Base-by-base conservation (phyloP, 2,329 filamentous ascomycete genomes). In the Cladosporium sp. region DNA sequence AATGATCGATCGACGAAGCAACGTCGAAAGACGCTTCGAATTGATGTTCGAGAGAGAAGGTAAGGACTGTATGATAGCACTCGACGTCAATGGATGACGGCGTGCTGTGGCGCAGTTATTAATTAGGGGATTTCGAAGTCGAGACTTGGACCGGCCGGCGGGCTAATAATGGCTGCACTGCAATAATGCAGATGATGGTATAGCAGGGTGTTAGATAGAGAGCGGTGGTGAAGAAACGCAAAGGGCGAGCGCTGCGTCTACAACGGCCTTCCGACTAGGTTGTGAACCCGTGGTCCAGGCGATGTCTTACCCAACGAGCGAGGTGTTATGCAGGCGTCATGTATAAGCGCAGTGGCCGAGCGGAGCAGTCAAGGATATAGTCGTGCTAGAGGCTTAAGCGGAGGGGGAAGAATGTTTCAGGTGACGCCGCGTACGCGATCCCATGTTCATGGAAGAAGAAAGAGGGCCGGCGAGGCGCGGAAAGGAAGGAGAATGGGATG, bases 161-260 rank as follows among this genome's bases (percentile, higher is more conserved):
- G 36, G 36, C 36, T 48, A 48, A 40, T 16, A 36, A 18, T 20
- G 19, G 45, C 45, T 33, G 45, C 45, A n/a, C 45, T 48, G 45
- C 45, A 48, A 48, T 48, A 48, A 11, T 40, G 29, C 45, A 48
- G 45, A 48, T n/a, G n/a, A n/a, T 27, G 18, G 18, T 48, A 48
- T 40, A 33, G 25, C 43, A 47, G 25, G 35, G 30, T 33, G 18
- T 7, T 32, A 35, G 29, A 25, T 8, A 22, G 16, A 47, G n/a
- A n/a, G n/a, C n/a, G n/a, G 27, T 18, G 43, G 43, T 47, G 43
- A 39, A 39, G 43, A 32, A 22, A 29, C n/a, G 22, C 25, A 25
- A 39, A 25, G 20, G 30, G 45, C 32, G 38, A 25, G 33, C 19
- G 43, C 22, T 40, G 45, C 18, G 36, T 19, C 8, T 39, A 35